phyloP scores from a whole-genome alignment of 2,329 filamentous ascomycete genomes.

The Stachybotrys echinatus region DNA sequence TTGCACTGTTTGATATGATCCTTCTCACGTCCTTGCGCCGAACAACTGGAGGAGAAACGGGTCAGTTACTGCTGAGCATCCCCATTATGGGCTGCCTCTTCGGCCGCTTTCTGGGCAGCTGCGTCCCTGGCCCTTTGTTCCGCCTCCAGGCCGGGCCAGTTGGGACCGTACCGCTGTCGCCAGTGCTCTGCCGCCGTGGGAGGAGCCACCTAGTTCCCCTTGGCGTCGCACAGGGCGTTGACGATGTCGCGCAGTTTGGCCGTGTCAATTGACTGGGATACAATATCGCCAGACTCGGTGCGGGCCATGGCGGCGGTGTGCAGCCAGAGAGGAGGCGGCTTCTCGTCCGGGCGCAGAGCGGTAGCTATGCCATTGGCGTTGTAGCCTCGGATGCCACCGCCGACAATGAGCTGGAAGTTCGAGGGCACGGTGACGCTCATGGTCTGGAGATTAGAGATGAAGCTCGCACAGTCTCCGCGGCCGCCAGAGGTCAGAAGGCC shows the following conservation, averaged over 20 bases:
- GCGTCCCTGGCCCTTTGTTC: background rate
- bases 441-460: conserved; percentile 28
- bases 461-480: conserved; percentile 30
- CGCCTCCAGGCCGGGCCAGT: background rate
- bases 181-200: background rate
- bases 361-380: conserved; percentile 27
- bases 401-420: conserved; percentile 43
- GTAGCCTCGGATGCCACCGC: conserved; percentile 42
- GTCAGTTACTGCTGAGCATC: background rate
- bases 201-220: conserved; percentile 20
- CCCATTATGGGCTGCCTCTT: background rate
- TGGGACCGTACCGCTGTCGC: background rate
- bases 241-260: conserved; percentile 16
- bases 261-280: conserved; percentile 15
- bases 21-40: background rate
- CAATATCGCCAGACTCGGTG: background rate
- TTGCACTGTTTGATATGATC: background rate
- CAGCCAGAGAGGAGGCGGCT: conserved; percentile 31
- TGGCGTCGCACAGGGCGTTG: conserved; percentile 12
- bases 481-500: conserved; percentile 51
- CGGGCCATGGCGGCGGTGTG: conserved; percentile 36
- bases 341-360: conserved; percentile 16
- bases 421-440: conserved; percentile 24
- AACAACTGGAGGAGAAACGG: background rate
- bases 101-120: background rate